Base-by-base conservation (phyloP, 352 stramenopile genomes). In the Phytophthora pistaciae region DNA sequence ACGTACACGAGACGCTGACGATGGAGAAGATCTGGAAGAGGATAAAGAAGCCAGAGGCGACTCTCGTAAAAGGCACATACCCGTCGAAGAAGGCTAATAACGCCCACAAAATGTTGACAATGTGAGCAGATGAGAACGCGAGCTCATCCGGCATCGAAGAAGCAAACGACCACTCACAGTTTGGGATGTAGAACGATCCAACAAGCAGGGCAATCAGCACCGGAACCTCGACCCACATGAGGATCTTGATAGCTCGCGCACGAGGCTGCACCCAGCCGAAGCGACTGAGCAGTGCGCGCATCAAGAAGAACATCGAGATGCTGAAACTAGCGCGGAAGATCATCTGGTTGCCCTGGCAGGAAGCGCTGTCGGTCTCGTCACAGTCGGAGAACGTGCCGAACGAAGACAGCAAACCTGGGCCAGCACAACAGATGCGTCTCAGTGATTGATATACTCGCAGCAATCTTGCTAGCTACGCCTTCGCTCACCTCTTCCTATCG, bases 11-110 rank as follows among this genome's bases (percentile, higher is more conserved):
- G 21, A 86, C 83, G 60, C 87, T 88, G 66, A 93, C 78, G 70
- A 95, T 92, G 62, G 82, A 91, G 56, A 91, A 73, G 53, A 95
- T 90, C 68, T 92, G 85, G 55, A 95, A 92, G 29, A 94, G 78
- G 46, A 93, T 91, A 76, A 94, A 95, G 56, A 88, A 74, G 0
- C 82, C 78, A 1, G 87, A 95, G 2, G 80, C 63, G 3, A 93
- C 78, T 9, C 83, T 70, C 0, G 85, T 64, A 27, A 86, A 88
- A 56, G 85, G 73, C 29, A 78, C 76, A 62, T 91, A 93, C 23
- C 83, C 85, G 25, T 79, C 64, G 46, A 92, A 95, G 74, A 95
- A 92, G 8, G 36, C 85, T 93, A 29, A 3, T 9, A 25, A 3
- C 6, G 40, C 25, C 29, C 21, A 56, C 36, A 11, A 13, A 36